These are phyloP conservation scores for Psilocybe mexicana DNA, from an alignment of 1,284 basidiomycete genomes.

Conservation along the genomic window DNA sequence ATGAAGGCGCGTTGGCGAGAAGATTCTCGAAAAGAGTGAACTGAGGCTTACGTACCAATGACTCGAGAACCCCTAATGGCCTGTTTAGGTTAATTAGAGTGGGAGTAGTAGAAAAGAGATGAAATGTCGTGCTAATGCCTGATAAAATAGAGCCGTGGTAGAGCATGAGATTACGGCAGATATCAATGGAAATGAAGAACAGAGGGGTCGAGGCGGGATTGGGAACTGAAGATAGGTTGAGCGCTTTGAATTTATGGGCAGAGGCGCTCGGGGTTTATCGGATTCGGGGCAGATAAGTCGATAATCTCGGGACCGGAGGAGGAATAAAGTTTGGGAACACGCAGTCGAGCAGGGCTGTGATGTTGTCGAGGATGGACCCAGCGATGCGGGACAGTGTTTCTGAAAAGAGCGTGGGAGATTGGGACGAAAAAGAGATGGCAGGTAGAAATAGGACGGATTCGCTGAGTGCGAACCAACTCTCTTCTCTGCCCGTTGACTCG, in stretches of 20 bases:
- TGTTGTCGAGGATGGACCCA: background rate
- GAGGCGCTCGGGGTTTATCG: slow-evolving; percentile 10
- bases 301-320: slow-evolving; percentile 1
- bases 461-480: slow-evolving; percentile 28
- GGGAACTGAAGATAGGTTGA: too few relatives aligned
- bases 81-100: background rate
- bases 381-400: slow-evolving; percentile 1
- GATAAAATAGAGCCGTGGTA: background rate
- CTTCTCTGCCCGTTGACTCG: slow-evolving; percentile 29
- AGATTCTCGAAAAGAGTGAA: background rate
- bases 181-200: too few relatives aligned
- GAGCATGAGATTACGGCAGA: background rate
- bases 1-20: background rate
- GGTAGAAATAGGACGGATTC: slow-evolving; percentile 27
- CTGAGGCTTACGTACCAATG: background rate
- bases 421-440: slow-evolving; percentile 14
- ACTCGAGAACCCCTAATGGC: background rate
- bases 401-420: slow-evolving; percentile 1
- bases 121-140: background rate
- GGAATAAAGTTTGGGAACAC: slow-evolving; percentile 23
- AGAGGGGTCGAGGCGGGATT: too few relatives aligned
- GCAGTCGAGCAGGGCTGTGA: slow-evolving; percentile 2
- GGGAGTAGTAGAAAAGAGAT: background rate
- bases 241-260: too few relatives aligned
- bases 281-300: background rate